Evolutionary conservation across 257 asterid genomes (phyloP), one percentile per base, ranked within the genome.

Genomic region (Thymus mandschuricus): DNA sequence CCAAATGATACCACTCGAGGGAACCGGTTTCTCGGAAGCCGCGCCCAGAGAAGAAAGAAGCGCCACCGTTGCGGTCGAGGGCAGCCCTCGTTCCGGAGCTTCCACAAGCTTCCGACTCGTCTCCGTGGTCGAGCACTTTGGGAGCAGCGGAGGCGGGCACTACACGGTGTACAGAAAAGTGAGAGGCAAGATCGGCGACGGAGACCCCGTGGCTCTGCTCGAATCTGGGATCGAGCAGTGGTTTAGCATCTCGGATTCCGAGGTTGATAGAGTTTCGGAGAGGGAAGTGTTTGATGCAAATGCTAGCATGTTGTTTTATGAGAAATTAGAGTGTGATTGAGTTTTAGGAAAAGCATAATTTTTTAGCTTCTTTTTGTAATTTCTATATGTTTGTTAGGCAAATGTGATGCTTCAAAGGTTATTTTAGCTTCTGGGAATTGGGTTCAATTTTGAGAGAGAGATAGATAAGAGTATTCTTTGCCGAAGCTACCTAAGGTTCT

Each of bases 191-290:
- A 40, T 80, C 41, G 81, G 85, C 3, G 81, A 81, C 35, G 95
- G 84, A 12, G 87, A 84, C 71, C 80, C 86, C 27, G 76, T 76
- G 34, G 85, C 69, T 35, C 78, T 85, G 21, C 63, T 83, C 55
- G 91, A 80, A 80, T 86, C 93, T 31, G 68, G 79, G 8, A 66
- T 70, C 7, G 89, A 83, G 69, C 87, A 84, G 60, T 94, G 99
- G 99, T 94, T 88, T 81, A 79, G 87, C 74, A 86, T 94, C 51
- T 94, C 99, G 0, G 99, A 94, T 75, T 82, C 97, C 45, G 80
- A 91, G 46, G 97, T 89, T 61, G 52, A 68, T 30, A 65, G 67
- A 60, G 96, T 89, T 30, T 79, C 89, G 0, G 96, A 91, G 83
- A 74, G 80, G 78, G 97, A 91, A 10, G 99, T 89, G 71, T 79